phyloP scores from a whole-genome alignment of 1,284 basidiomycete genomes.

The Xerocomus nothofagi region DNA sequence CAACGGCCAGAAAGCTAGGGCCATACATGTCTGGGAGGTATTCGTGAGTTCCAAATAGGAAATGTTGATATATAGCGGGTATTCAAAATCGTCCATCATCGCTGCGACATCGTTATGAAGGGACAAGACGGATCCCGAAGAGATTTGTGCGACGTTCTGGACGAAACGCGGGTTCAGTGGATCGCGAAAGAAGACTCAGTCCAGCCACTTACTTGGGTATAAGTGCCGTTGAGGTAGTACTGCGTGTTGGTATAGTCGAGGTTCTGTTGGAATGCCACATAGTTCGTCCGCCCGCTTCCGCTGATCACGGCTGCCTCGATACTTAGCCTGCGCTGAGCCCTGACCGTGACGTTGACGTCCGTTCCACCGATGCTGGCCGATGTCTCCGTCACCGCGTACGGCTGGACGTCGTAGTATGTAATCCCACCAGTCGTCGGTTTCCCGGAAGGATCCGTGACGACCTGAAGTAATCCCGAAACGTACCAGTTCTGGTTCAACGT shows the following conservation, averaged over 20 bases:
- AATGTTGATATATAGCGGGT: constrained; percentile 64
- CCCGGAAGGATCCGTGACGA: constrained; percentile 62
- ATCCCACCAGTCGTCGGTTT: constrained; percentile 68
- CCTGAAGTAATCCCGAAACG: constrained; percentile 70
- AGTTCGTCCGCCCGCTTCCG: constrained; percentile 48
- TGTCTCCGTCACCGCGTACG: constrained; percentile 53
- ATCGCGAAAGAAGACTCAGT: not conserved
- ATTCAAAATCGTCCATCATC: constrained; percentile 62
- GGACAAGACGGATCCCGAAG: constrained; percentile 55
- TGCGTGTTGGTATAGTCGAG: constrained; percentile 51
- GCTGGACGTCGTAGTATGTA: constrained; percentile 52
- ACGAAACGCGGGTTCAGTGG: not conserved
- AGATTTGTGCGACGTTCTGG: constrained; percentile 63
- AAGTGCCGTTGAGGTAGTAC: constrained; percentile 43
- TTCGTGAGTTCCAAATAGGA: constrained; percentile 45
- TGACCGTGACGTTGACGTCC: constrained; percentile 51
- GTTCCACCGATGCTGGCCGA: constrained; percentile 43
- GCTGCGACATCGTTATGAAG: constrained; percentile 57
- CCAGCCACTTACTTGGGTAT: constrained; percentile 40
- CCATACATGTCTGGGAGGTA: constrained; percentile 47
- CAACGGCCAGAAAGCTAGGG: not conserved
- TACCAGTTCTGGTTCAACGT: constrained; percentile 75
- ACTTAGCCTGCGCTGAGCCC: constrained; percentile 42
- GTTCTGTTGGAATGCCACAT: constrained; percentile 48
- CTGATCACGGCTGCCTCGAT: constrained; percentile 50